Evolutionary conservation across 495 filamentous ascomycete genomes (phyloP).

Genomic region (Neurospora pannonica): DNA sequence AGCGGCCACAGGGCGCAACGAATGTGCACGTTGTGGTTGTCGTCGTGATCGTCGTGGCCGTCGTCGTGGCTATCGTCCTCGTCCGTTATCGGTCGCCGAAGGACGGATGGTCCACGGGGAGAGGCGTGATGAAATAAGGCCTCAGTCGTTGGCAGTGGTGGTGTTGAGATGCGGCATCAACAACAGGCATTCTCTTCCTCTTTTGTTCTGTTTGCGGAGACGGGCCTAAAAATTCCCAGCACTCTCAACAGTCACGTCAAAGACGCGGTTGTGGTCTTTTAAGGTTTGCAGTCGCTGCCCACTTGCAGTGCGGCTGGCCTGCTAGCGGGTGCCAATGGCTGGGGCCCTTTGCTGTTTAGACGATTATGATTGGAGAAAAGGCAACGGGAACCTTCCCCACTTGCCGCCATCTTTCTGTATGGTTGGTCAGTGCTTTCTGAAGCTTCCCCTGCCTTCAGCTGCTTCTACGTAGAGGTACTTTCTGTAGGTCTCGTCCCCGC

Average conservation of each 20-base stretch:
- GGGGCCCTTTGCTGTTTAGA: background rate
- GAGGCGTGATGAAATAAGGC: background rate
- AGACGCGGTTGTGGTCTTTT: background rate
- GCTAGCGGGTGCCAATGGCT: background rate
- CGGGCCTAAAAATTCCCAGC: background rate
- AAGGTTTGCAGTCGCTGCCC: background rate
- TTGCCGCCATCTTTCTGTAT: background rate
- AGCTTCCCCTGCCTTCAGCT: background rate
- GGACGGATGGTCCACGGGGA: background rate
- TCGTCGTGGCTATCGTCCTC: background rate
- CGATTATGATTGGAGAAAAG: background rate
- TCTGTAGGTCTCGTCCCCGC: too few species aligned
- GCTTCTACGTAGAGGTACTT: too few species aligned
- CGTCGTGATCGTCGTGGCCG: background rate
- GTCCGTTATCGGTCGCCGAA: background rate
- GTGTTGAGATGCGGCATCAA: slow-evolving; percentile 6
- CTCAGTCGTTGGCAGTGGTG: background rate
- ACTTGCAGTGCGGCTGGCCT: background rate
- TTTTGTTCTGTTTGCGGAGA: background rate
- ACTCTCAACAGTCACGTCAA: background rate
- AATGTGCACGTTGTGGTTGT: background rate
- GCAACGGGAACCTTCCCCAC: background rate
- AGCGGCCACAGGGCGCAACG: background rate
- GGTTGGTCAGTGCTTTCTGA: background rate
- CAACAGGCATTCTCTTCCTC: slow-evolving; percentile 9